Base-by-base conservation (phyloP, 2,329 filamentous ascomycete genomes). In the Colletotrichum scovillei region DNA sequence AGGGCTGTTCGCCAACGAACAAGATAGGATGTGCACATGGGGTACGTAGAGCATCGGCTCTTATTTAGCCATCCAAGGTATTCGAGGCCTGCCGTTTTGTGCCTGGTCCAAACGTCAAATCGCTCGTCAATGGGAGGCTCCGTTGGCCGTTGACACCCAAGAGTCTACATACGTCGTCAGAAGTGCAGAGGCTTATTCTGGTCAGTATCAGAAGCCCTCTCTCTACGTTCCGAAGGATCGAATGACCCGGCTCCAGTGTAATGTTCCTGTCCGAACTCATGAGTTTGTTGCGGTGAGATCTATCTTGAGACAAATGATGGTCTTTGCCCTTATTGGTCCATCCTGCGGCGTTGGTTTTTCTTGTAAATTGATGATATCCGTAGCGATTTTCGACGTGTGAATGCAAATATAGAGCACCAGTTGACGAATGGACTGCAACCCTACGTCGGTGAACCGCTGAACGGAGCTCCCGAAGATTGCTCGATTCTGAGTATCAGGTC, bases 11-110 rank as follows among this genome's bases (percentile, higher is more conserved):
- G 58, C 64, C 52, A 53, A 64, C 62, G 24, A 42, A 67, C 60
- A 49, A 38, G 66, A 71, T 70, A 38, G 69, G 66, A 66, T 70
- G 67, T 57, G 67, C 56, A 24, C 67, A 73, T 66, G 70, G 70
- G 67, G 49, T 28, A 49, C 42, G 46, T 49, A 35, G 57, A 57
- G 56, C 35, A 35, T 57, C 60, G 16, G 56, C 60, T 71, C 62
- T 70, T 28, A 56, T 66, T 71, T 66, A 49, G 30, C 26, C 28
- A 67, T 57, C 38, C 42, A 22, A 46, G 28, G 22, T n/a, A 67
- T 57, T 42, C 42, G 16, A 42, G 28, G 46, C 60, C 22, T 26
- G 16, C 69, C 16, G 55, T 65, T 62, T 62, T 60, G 32, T 24
- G 35, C 30, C 46, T 14, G 7, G 11, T 9, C 16, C 56, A 57